A percentile compares a stretch with the other conserved stretches of the same genome.
Conservation (phyloP, 2,329 filamentous ascomycete genomes). For the Didymella segeticola region DNA sequence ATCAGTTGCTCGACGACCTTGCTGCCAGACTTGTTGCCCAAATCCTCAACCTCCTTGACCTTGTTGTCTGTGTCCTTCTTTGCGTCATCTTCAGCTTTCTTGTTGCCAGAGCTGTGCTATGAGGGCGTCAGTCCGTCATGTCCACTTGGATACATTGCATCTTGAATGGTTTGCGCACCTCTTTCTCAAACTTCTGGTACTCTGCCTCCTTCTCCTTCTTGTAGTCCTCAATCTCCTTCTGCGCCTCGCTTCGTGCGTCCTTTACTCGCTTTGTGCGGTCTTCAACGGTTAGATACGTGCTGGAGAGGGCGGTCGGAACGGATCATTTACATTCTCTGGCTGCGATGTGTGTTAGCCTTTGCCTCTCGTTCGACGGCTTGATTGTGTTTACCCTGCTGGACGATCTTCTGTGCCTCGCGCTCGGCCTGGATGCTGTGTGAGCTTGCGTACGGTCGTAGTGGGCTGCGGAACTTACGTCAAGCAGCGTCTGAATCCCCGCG, state of each 20-base stretch:
- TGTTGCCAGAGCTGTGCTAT: constrained; percentile 92
- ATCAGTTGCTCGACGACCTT: constrained; percentile 85
- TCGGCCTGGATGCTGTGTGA: constrained; percentile 73
- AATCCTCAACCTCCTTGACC: constrained; percentile 80
- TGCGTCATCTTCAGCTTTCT: constrained; percentile 73
- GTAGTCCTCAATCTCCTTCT: constrained; percentile 97
- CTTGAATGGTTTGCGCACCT: constrained; percentile 57
- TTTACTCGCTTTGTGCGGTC: constrained; percentile 97
- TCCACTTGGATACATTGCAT: neutral
- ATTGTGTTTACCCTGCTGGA: constrained; percentile 80
- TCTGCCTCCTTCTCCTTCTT: constrained; percentile 87
- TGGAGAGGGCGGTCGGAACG: constrained; percentile 5
- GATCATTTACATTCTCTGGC: constrained; percentile 80
- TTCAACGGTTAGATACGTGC: constrained; percentile 48
- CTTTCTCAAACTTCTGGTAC: constrained; percentile 91
- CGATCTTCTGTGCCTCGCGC: constrained; percentile 98
- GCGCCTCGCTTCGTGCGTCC: constrained; percentile 93
- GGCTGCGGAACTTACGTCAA: constrained; percentile 75
- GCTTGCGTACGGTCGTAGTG: constrained; percentile 37
- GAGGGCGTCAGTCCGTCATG: constrained; percentile 23
- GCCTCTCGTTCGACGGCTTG: neutral
- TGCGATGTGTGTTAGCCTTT: constrained; percentile 49
- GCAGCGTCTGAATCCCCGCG: constrained; percentile 95
- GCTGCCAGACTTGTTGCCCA: constrained; percentile 79
- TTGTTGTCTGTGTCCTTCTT: constrained; percentile 81